phyloP scores from a whole-genome alignment of 768 basidiomycete genomes.

The Tylopilus subfusipes region DNA sequence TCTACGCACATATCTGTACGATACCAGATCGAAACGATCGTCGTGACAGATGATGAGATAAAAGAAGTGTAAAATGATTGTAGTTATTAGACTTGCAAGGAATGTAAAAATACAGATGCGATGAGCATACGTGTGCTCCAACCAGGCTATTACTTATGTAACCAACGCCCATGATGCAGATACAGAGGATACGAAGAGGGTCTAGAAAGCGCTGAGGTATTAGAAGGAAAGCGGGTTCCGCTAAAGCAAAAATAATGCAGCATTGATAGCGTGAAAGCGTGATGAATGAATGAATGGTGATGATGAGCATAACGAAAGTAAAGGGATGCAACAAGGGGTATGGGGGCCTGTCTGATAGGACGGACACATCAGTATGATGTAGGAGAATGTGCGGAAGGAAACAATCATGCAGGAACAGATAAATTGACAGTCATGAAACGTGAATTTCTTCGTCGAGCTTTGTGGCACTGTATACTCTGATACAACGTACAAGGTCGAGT shows the following conservation, averaged over 20 bases:
- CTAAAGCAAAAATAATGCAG: constrained; percentile 12
- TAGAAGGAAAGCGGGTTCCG: constrained; percentile 7
- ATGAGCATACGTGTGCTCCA: not conserved
- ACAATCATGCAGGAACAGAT: not conserved
- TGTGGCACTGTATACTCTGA: constrained; percentile 49
- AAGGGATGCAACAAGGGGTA: constrained; percentile 12
- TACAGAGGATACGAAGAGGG: constrained; percentile 2
- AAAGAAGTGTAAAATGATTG: not conserved
- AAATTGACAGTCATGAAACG: constrained; percentile 13
- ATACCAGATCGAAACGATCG: constrained; percentile 19
- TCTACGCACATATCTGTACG: constrained; percentile 4
- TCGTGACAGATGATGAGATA: constrained; percentile 7
- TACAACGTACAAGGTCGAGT: constrained; percentile 48
- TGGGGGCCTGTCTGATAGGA: constrained; percentile 12
- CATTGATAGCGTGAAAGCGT: constrained; percentile 7
- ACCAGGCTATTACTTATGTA: not conserved
- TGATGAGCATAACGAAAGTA: not conserved
- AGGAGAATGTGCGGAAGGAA: not conserved
- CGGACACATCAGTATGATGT: constrained; percentile 4
- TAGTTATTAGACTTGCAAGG: constrained; percentile 5
- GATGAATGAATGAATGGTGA: not conserved
- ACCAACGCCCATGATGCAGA: constrained; percentile 7
- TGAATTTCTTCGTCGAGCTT: constrained; percentile 37
- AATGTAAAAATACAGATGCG: constrained; percentile 20
- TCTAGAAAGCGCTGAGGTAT: constrained; percentile 1